Conservation (phyloP, 768 basidiomycete species). For the Tricholoma sp. region DNA sequence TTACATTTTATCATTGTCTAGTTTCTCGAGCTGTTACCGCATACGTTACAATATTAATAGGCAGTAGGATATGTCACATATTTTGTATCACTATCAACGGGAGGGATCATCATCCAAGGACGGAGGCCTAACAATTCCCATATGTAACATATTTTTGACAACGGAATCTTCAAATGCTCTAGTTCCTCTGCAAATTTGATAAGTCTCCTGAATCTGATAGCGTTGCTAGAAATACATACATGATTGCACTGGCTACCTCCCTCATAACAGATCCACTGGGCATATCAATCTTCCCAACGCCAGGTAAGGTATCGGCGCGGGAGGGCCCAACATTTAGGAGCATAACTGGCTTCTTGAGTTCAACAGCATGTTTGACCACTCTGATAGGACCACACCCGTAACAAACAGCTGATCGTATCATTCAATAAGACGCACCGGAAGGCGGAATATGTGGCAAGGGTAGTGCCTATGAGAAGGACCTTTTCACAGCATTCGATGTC, state of each 20-base stretch:
- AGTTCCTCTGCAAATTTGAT: slow-evolving; percentile 36
- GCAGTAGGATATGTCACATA: not conserved
- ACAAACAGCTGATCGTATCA: not conserved
- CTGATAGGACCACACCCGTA: slow-evolving; percentile 32
- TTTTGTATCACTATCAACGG: not conserved
- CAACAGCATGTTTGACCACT: slow-evolving; percentile 73
- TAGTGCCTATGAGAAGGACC: slow-evolving; percentile 82
- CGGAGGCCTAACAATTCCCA: slow-evolving; percentile 52
- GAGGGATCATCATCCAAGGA: slow-evolving; percentile 10
- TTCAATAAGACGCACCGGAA: slow-evolving; percentile 50
- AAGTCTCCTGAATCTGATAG: not conserved
- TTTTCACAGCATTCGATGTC: slow-evolving; percentile 58
- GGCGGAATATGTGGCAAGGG: slow-evolving; percentile 90
- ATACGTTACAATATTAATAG: not conserved
- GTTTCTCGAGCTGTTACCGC: not conserved
- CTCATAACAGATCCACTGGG: slow-evolving; percentile 68
- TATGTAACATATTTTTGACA: slow-evolving; percentile 46
- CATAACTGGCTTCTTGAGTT: slow-evolving; percentile 70
- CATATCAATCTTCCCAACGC: slow-evolving; percentile 77
- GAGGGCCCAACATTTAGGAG: slow-evolving; percentile 87
- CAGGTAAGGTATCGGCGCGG: slow-evolving; percentile 66
- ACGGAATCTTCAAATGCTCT: slow-evolving; percentile 38
- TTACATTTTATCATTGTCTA: not conserved
- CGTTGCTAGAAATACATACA: slow-evolving; percentile 41
- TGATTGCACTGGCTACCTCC: slow-evolving; percentile 51